phyloP scores from a whole-genome alignment of 441 rosid species.

The Erodium moschatum region DNA sequence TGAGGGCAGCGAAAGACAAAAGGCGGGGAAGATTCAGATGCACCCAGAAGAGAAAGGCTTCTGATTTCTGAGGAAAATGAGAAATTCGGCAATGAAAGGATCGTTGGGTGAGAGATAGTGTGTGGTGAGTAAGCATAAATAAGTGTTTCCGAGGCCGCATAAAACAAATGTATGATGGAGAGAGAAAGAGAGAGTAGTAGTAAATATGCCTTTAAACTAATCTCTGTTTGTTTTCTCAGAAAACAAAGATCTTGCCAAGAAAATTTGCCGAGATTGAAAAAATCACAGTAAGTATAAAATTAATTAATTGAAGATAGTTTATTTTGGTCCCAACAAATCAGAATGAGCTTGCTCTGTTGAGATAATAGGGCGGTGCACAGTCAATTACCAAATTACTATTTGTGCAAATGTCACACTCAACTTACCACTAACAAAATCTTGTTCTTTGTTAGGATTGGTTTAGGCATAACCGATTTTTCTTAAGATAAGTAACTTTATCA shows the following conservation, averaged over 20 bases:
- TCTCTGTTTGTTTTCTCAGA: background rate
- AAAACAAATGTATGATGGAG: slow-evolving; percentile 14
- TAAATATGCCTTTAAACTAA: background rate
- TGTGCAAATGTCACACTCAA: background rate
- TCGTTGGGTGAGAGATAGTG: slow-evolving; percentile 41
- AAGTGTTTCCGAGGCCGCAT: slow-evolving; percentile 11
- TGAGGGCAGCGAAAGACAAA: slow-evolving; percentile 11
- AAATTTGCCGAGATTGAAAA: background rate
- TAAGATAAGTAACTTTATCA: too few species aligned
- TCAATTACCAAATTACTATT: background rate
- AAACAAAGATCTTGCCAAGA: background rate
- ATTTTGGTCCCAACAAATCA: background rate
- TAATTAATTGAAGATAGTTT: background rate
- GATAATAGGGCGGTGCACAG: background rate
- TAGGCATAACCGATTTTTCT: background rate
- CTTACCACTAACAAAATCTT: background rate
- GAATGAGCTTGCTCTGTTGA: background rate
- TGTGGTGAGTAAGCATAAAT: slow-evolving; percentile 41
- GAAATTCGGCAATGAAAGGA: slow-evolving; percentile 24
- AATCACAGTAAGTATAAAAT: background rate
- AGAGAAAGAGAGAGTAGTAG: slow-evolving; percentile 11
- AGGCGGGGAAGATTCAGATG: background rate
- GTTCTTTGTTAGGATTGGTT: background rate
- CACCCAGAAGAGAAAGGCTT: slow-evolving; percentile 18
- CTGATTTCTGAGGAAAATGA: slow-evolving; percentile 6